Base-by-base conservation (phyloP, 805 yeast species). In the Suhomyces emberorum region DNA sequence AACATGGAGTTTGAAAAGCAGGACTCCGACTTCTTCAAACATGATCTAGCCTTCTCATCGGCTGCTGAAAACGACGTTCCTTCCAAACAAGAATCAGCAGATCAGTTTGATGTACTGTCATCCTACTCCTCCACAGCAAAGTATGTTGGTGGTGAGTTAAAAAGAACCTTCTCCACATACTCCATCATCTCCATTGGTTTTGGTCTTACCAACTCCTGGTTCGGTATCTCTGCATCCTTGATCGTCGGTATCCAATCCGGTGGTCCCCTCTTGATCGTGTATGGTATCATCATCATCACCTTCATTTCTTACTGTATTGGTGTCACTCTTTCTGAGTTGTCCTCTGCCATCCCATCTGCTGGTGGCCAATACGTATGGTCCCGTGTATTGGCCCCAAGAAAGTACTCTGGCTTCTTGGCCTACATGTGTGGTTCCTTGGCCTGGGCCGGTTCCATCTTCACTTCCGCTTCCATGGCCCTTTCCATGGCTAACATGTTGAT, bases 341-440 rank as follows among this genome's bases (percentile, higher is more conserved):
- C 69, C 7, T 52, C 61, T 25, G 69, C 70, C 15, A 63, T 61
- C 35, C 69, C 69, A 3, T 55, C 63, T 10, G 69, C 70, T 16
- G 71, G 71, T 2, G 71, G 70, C 38, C 72, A 65, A 49, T 65
- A 66, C 42, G 65, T 59, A 33, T 66, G 71, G 71, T 57, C 70
- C 5, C 48, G 66, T 26, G 64, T 56, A 4, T 52, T 66, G 37
- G 62, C 70, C 12, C 71, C 71, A 2, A 49, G 56, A 32, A 62
- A 57, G 42, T 54, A 63, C 49, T 55, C 68, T 9, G 45, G 61
- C 9, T 62, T 66, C 37, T 54, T 57, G 44, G 67, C 70, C 5
- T 66, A 62, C 45, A 45, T 62, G 35, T 62, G 69, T 40, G 72
- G 71, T 4, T 52, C 65, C 3, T 53, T 66, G 38, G 63, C 67